Base-by-base conservation (phyloP, 306 rosid genomes). In the Vigna angularis region DNA sequence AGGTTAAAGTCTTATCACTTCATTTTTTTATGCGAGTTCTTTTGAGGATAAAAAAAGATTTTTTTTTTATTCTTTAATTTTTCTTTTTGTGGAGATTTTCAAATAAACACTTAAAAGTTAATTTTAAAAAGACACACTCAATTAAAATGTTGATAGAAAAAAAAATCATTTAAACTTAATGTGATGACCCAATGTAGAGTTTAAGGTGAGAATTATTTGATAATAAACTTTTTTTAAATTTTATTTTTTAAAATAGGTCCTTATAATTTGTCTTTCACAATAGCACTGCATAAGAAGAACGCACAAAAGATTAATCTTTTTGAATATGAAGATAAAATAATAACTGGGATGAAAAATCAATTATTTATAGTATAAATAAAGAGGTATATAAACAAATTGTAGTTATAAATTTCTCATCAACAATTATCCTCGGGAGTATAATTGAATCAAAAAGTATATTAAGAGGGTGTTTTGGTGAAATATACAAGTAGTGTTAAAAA, bases 301-400 rank as follows among this genome's bases (percentile, higher is more conserved):
- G 4, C 4, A 24, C 48, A 5, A 55, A 11, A 26, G 44, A 22
- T 40, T 56, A 57, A 9, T 20, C 24, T 3, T 18, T 44, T 20
- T 9, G 13, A 38, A 32, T 30, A 2, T 34, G 1, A 26, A 12
- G 28, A 67, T 44, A 67, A 22, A 44, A 22, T 44, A 47, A 45
- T 45, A 48, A 67, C 15, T 30, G 0, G 52, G 56, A 45, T 66
- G 55, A 66, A 1, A 40, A 32, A 11, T 2, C 51, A 70, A 10
- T 51, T 30, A n/a, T 70, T 70, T 30, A 16, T 36, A 38, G 50
- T 52, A 51, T 51, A 70, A 49, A 70, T 9, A 51, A 71, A 9
- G 7, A 5, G 7, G 34, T 5, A 45, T 5, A 45, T 45, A 3
- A 52, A 51, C 2, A 51, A 16, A 30, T 30, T 30, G 10, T 51